Evolutionary conservation across 495 filamentous ascomycete species (phyloP).

Genomic region (Aspergillus diversus): DNA sequence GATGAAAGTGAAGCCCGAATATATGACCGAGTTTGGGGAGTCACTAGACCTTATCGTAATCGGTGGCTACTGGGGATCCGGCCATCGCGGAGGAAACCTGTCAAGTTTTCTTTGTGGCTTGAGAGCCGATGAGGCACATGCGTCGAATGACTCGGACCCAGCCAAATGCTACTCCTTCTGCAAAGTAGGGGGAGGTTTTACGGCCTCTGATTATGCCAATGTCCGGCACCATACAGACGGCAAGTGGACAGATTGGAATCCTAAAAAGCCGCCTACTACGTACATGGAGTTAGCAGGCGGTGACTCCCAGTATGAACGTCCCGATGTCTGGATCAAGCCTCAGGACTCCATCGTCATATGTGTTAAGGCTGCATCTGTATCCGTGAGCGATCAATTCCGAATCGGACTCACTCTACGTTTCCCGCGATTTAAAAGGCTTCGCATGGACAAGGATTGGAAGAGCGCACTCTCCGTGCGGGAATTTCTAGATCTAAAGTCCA

Average conservation of each 20-base stretch:
- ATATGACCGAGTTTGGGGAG: constrained; percentile 97
- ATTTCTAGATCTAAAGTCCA: constrained; percentile 71
- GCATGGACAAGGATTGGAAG: constrained; percentile 83
- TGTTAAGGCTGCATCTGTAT: constrained; percentile 87
- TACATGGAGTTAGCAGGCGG: constrained; percentile 84
- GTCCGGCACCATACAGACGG: constrained; percentile 84
- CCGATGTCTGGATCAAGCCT: constrained; percentile 93
- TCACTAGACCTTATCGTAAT: constrained; percentile 86
- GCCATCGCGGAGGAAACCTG: constrained; percentile 77
- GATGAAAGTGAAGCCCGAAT: constrained; percentile 99
- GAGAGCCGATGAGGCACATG: constrained; percentile 66
- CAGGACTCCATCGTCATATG: constrained; percentile 83
- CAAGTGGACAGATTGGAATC: constrained; percentile 89
- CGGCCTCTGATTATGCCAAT: constrained; percentile 78
- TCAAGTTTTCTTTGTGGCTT: constrained; percentile 89
- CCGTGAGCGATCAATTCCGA: constrained; percentile 74
- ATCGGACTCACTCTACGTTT: constrained; percentile 83
- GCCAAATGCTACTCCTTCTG: constrained; percentile 90
- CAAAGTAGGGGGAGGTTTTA: constrained; percentile 94
- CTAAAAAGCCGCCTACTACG: constrained; percentile 74
- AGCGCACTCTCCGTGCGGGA: constrained; percentile 75
- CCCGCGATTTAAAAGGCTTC: constrained; percentile 83
- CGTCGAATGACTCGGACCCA: constrained; percentile 56
- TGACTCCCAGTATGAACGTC: constrained; percentile 71
- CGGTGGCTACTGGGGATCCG: constrained; percentile 91